These are phyloP conservation scores for Durusdinium trenchii DNA, from an alignment of 73 alveolate species.

Conservation along the genomic window DNA sequence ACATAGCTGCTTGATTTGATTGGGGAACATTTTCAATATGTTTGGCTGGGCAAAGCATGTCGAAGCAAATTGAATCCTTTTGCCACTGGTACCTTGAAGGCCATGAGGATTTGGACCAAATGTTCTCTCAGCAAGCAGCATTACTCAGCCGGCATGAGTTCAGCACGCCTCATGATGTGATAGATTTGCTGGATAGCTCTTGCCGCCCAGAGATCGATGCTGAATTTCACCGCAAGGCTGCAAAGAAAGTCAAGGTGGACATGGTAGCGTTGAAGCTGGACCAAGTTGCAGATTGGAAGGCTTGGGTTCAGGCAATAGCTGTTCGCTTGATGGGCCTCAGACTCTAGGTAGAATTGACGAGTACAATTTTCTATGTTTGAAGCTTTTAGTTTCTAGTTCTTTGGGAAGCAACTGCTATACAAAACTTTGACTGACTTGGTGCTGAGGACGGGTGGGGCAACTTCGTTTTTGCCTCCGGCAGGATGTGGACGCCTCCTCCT, in stretches of 20 bases:
- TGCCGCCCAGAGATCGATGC: background rate
- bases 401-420: too few relatives aligned
- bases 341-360: background rate
- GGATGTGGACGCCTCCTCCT: background rate
- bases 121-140: conserved; percentile 12
- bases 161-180: background rate
- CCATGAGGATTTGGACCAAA: conserved; percentile 15
- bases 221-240: background rate
- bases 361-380: background rate
- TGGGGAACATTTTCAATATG: background rate
- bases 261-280: background rate
- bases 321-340: background rate
- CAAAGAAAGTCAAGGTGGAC: background rate
- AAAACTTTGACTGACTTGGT: too few relatives aligned
- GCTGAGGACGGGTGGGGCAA: background rate
- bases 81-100: too few relatives aligned
- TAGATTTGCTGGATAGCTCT: background rate
- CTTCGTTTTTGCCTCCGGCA: background rate
- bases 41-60: too few relatives aligned
- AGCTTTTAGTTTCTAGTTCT: background rate
- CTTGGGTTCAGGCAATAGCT: background rate
- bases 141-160: background rate
- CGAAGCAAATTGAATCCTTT: too few relatives aligned
- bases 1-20: background rate
- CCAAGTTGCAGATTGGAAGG: background rate